Percentiles rank a stretch among this genome's conserved stretches.
These are phyloP conservation scores for Suillus alpinus DNA, from an alignment of 768 basidiomycete genomes.

Conservation along the genomic window DNA sequence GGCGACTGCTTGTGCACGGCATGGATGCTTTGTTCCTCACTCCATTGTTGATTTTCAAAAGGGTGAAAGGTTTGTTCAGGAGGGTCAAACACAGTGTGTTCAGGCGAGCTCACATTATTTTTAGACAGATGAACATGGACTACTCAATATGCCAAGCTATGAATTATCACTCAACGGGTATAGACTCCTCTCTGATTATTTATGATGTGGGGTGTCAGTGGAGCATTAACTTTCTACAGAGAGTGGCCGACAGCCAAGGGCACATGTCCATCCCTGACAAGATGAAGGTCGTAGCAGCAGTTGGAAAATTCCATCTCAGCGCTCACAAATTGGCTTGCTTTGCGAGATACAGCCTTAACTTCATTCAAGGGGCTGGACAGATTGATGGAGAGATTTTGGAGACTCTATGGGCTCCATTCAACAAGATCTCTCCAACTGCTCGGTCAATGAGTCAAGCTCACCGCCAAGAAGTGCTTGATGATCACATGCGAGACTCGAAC, in stretches of 20 bases:
- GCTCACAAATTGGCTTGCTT: constrained; percentile 27
- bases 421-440: constrained; percentile 22
- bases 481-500: constrained; percentile 32
- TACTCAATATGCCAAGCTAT: constrained; percentile 23
- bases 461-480: constrained; percentile 26
- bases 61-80: constrained; percentile 16
- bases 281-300: constrained; percentile 10
- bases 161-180: background rate
- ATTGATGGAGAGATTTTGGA: constrained; percentile 34
- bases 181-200: constrained; percentile 12
- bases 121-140: constrained; percentile 28
- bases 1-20: constrained; percentile 26
- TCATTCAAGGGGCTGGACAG: constrained; percentile 26
- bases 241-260: background rate
- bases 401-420: constrained; percentile 30
- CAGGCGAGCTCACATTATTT: background rate
- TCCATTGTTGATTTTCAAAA: constrained; percentile 30
- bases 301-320: constrained; percentile 31
- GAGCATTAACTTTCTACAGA: constrained; percentile 12
- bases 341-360: constrained; percentile 21
- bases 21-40: constrained; percentile 30
- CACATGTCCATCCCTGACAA: background rate
- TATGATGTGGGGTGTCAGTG: constrained; percentile 33
- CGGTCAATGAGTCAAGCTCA: constrained; percentile 21
- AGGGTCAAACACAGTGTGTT: too few relatives aligned